Conservation (phyloP, 129 eudicot genomes). For the Escallonia herrerae region DNA sequence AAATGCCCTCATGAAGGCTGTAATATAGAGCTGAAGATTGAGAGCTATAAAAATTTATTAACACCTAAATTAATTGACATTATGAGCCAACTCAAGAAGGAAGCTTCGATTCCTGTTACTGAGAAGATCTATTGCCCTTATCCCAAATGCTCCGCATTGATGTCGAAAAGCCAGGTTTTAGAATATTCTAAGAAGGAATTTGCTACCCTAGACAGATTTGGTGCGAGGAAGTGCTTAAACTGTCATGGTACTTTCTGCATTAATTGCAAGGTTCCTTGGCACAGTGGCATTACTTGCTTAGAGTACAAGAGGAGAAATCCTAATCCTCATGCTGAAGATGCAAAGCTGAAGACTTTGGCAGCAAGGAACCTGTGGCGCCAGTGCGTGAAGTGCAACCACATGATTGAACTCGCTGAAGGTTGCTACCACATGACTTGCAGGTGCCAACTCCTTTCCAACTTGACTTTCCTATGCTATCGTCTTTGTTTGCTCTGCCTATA, state of each 20-base stretch:
- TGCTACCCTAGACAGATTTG: slow-evolving; percentile 13
- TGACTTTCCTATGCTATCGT: too few species aligned
- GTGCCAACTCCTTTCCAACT: slow-evolving; percentile 21
- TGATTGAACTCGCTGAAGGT: slow-evolving; percentile 74
- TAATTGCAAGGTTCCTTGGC: slow-evolving; percentile 84
- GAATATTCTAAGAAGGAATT: slow-evolving; percentile 15
- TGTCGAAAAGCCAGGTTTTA: slow-evolving; percentile 52
- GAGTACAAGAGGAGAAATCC: slow-evolving; percentile 43
- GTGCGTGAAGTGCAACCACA: slow-evolving; percentile 75
- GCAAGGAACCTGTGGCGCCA: slow-evolving; percentile 72
- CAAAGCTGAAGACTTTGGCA: slow-evolving; percentile 64
- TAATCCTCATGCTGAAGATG: slow-evolving; percentile 40
- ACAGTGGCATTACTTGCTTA: slow-evolving; percentile 36
- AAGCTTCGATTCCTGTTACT: slow-evolving; percentile 63
- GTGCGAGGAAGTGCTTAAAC: slow-evolving; percentile 43
- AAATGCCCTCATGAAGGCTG: slow-evolving; percentile 79
- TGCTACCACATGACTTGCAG: slow-evolving; percentile 97
- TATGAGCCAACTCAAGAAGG: slow-evolving; percentile 60
- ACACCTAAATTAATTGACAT: slow-evolving; percentile 55
- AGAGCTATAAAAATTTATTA: slow-evolving; percentile 50
- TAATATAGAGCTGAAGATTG: slow-evolving; percentile 33
- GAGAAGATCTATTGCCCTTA: slow-evolving; percentile 82
- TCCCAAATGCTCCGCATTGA: slow-evolving; percentile 73
- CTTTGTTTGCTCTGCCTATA: neutral
- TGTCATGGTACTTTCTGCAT: slow-evolving; percentile 56